phyloP scores from a whole-genome alignment of 169 alveolate species.

The Miamiensis avidus region DNA sequence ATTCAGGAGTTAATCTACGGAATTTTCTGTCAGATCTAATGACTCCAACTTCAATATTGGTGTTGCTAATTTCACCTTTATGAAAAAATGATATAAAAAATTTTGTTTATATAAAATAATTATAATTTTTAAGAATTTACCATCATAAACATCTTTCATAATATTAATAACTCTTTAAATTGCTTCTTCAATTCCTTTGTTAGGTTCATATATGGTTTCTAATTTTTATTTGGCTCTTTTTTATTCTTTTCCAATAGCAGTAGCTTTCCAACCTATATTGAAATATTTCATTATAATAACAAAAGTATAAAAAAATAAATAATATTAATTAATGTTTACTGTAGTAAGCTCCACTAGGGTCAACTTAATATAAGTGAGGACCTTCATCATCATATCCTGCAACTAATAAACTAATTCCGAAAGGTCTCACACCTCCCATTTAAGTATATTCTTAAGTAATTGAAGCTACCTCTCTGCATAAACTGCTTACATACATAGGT shows the following conservation, averaged over 20 bases:
- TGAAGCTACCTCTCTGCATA: constrained; percentile 95
- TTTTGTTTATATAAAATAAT: too few species aligned
- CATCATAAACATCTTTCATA: constrained; percentile 93
- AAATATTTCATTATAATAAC: too few species aligned
- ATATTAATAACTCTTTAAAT: constrained; percentile 75
- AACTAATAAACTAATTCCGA: constrained; percentile 96
- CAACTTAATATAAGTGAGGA: constrained; percentile 96
- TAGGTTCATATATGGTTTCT: constrained; percentile 94
- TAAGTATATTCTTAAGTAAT: constrained; percentile 99
- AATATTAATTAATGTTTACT: constrained; percentile 24
- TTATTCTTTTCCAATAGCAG: constrained; percentile 97
- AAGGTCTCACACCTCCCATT: constrained; percentile 99
- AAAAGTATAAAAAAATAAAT: not conserved
- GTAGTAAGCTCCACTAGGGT: constrained; percentile 97
- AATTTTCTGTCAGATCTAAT: not conserved
- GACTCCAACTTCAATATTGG: not conserved
- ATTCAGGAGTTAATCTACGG: not conserved
- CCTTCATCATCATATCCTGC: constrained; percentile 97
- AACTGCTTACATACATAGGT: constrained; percentile 92
- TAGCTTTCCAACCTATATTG: constrained; percentile 89
- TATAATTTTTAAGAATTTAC: constrained; percentile 41
- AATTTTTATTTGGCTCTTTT: constrained; percentile 95
- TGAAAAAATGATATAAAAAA: too few species aligned
- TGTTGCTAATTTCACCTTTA: not conserved
- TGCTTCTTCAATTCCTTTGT: constrained; percentile 92